Conservation (phyloP, 2,329 filamentous ascomycete genomes). For the Ilyonectria mors-panacis region DNA sequence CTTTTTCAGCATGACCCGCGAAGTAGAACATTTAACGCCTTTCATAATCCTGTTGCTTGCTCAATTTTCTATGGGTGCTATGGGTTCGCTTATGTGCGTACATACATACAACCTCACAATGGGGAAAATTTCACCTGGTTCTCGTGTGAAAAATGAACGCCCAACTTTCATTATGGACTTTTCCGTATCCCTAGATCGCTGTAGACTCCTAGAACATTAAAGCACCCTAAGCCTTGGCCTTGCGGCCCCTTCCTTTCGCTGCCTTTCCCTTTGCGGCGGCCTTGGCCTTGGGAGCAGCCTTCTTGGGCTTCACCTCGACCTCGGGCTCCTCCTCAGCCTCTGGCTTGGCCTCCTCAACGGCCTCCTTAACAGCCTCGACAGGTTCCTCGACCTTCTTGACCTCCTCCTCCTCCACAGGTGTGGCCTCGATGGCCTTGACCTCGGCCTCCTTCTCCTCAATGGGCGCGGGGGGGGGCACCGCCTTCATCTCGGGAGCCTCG, state of each 20-base stretch:
- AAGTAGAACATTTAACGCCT: conserved; percentile 69
- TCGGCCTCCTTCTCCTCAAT: conserved; percentile 54
- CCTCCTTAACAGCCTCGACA: conserved; percentile 39
- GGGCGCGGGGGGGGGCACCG: conserved; percentile 57
- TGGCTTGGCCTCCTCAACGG: conserved; percentile 40
- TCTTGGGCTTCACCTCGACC: conserved; percentile 35
- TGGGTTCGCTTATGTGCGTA: conserved; percentile 75
- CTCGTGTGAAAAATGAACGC: conserved; percentile 36
- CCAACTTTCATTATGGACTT: conserved; percentile 47
- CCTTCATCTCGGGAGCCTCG: conserved; percentile 80
- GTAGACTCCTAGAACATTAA: conserved; percentile 42
- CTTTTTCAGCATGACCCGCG: conserved; percentile 62
- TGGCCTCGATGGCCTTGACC: conserved; percentile 56
- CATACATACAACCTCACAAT: conserved; percentile 57
- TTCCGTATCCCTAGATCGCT: conserved; percentile 47
- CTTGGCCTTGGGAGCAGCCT: conserved; percentile 44
- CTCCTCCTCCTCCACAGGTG: conserved; percentile 51
- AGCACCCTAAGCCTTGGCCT: conserved; percentile 55
- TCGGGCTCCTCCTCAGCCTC: conserved; percentile 32
- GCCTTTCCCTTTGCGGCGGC: conserved; percentile 53
- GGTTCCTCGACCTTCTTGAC: conserved; percentile 46
- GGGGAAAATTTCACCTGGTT: conserved; percentile 14
- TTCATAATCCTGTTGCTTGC: conserved; percentile 73
- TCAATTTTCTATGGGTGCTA: conserved; percentile 61
- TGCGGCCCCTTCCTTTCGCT: conserved; percentile 52